Base-by-base conservation (phyloP, 75 land plant species). In the Isoetes taiwanensis region DNA sequence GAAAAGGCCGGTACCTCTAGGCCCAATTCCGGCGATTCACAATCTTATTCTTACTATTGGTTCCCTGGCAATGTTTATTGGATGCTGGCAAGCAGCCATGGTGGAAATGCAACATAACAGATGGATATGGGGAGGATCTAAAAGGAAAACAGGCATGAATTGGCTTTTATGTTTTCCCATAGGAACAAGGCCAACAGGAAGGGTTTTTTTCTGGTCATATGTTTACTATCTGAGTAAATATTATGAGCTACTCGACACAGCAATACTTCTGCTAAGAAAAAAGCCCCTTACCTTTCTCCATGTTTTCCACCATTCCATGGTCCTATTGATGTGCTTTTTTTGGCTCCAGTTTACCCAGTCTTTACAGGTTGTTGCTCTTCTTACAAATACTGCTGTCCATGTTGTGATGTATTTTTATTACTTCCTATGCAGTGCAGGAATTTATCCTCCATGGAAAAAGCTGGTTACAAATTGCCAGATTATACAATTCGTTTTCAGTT, bases 331-430 rank as follows among this genome's bases (percentile, higher is more conserved):
- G 77, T 76, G 79, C 32, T 85, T 78, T 43, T 71, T 81, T 5
- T 85, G 90, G 90, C 79, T 84, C 59, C 85, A 84, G 58, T 85
- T 85, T 69, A 77, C 90, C 27, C 90, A 85, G 58, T 81, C 85
- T 29, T 66, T 78, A 34, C 90, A 85, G 60, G 71, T 84, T 25
- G 31, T 77, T 23, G 81, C 79, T 16, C 76, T 85, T 19, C 70
- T 85, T 3, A 32, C 61, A 30, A 66, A 67, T 46, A 71, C 85
- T 1, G 56, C 71, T 26, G 55, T 69, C 14, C 61, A 76, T 42
- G 62, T 73, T 26, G 73, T 76, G 0, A 74, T 79, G 0, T 76
- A 79, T 39, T 74, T 77, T 25, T 85, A 77, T 62, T 37, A 75
- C 6, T 77, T 82, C 58, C 73, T 78, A 75, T 57, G 64, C 52